These are phyloP conservation scores for Acarospora socialis DNA, from an alignment of 2,329 filamentous ascomycete genomes.

Conservation along the genomic window DNA sequence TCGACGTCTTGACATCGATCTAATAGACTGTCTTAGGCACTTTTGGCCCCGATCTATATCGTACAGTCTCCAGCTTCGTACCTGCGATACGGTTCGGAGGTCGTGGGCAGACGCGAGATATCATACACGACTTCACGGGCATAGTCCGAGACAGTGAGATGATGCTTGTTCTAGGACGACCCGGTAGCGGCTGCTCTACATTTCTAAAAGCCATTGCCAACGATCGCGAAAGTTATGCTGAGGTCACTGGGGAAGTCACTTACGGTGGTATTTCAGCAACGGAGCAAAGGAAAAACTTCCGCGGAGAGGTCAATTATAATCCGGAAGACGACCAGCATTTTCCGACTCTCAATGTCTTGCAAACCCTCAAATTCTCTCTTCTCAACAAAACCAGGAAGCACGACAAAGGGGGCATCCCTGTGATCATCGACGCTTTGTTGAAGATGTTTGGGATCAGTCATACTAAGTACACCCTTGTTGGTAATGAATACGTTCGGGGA, in stretches of 20 bases:
- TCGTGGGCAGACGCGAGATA: conserved; percentile 34
- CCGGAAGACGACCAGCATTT: conserved; percentile 65
- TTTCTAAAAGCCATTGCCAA: conserved; percentile 66
- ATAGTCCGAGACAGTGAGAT: conserved; percentile 39
- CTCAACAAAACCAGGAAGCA: conserved; percentile 61
- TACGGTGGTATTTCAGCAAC: conserved; percentile 59
- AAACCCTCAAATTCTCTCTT: conserved; percentile 61
- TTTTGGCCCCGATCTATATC: conserved; percentile 67
- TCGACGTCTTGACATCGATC: too few relatives aligned
- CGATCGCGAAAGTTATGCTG: conserved; percentile 49
- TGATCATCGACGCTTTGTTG: conserved; percentile 55
- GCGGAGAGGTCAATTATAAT: conserved; percentile 67
- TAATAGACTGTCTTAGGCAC: too few relatives aligned
- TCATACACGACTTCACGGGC: conserved; percentile 55
- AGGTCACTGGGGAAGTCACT: conserved; percentile 52
- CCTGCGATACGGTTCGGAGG: conserved; percentile 36
- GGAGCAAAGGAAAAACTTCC: conserved; percentile 53
- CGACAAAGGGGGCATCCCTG: conserved; percentile 46
- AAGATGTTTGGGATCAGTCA: conserved; percentile 69
- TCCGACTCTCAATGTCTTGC: conserved; percentile 59
- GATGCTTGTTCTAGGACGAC: conserved; percentile 23
- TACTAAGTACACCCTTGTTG: conserved; percentile 59
- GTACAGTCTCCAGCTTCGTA: conserved; percentile 41
- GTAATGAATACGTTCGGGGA: conserved; percentile 58
- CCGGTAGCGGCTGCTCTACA: conserved; percentile 61